Conservation (phyloP, 2,329 filamentous ascomycete genomes). For the Stagonosporopsis tanaceti region DNA sequence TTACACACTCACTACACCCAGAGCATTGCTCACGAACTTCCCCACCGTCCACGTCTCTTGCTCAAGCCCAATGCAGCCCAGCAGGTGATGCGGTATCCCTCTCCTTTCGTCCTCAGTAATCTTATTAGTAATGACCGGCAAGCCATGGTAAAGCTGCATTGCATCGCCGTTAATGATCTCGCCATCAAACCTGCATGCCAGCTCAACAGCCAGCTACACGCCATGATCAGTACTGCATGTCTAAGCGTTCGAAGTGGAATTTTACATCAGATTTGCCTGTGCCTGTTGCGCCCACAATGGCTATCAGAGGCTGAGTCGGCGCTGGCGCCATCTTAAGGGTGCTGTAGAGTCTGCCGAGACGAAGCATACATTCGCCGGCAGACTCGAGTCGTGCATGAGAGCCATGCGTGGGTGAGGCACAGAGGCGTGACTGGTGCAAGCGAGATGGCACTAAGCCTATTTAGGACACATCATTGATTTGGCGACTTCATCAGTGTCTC, state of each 20-base stretch:
- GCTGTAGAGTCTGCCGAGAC: constrained; percentile 26
- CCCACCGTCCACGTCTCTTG: constrained; percentile 86
- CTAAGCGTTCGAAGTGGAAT: neutral
- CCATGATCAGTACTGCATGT: constrained; percentile 46
- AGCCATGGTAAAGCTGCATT: constrained; percentile 93
- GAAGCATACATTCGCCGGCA: constrained; percentile 35
- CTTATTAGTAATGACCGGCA: constrained; percentile 96
- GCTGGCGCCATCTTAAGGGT: constrained; percentile 34
- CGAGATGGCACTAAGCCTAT: constrained; percentile 10
- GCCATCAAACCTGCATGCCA: constrained; percentile 83
- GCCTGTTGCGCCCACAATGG: constrained; percentile 87
- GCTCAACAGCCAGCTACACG: constrained; percentile 81
- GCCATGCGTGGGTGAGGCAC: constrained; percentile 2
- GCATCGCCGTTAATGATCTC: constrained; percentile 98
- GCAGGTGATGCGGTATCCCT: constrained; percentile 85
- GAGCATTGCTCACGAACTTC: constrained; percentile 75
- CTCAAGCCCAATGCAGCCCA: constrained; percentile 78
- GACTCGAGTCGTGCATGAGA: constrained; percentile 2
- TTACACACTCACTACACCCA: constrained; percentile 54
- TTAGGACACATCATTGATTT: neutral
- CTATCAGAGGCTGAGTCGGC: constrained; percentile 68
- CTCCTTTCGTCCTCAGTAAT: constrained; percentile 77
- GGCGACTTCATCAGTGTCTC: neutral
- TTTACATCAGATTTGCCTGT: constrained; percentile 91
- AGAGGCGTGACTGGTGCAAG: constrained; percentile 10